Base-by-base conservation (phyloP, 805 yeast genomes). In the Zygoascus ofunaensis region DNA sequence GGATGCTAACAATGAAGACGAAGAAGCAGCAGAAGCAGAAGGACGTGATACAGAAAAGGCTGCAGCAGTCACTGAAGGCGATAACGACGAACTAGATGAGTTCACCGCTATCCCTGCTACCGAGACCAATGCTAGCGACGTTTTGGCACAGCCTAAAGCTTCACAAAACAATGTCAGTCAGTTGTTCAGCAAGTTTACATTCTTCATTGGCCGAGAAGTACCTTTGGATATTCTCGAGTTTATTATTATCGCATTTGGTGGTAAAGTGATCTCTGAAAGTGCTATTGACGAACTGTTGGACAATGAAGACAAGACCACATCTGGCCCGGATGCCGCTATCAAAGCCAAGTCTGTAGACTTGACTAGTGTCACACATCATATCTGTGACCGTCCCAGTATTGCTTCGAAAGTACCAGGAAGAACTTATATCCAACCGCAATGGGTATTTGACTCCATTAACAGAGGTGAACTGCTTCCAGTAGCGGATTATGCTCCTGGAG, bases 341-440 rank as follows among this genome's bases (percentile, higher is more conserved):
- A 72, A 72, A 42, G 14, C 41, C n/a, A 39, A 41, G 15, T 18
- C n/a, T 15, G 68, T 81, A 50, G 82, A 82, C 59, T 69, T 86
- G 45, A 70, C 77, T 24, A 67, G 72, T 41, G 77, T 92, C 41
- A 92, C 98, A 14, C 98, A 92, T 64, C 97, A 90, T 65, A 82
- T 92, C 55, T 80, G 82, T 51, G 98, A 92, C 65, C 80, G 98
- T 65, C 97, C 98, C 24, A 80, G 79, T 57, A 64, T 90, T 37
- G 61, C 72, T 23, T 73, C 77, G 51, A 85, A 80, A 61, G 86
- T 87, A 37, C 82, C 87, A 49, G 96, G 96, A 42, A 79, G 97
- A 70, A 85, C 94, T 0, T 92, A 92, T 60, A 64, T 90, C 39
- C 98, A 92, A 68, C 98, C 98, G 17, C 98, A 92, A 71, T 92